Percentiles rank a stretch among this genome's conserved stretches.
phyloP scores from a whole-genome alignment of 2,329 filamentous ascomycete genomes.

The Aspergillus carbonarius region DNA sequence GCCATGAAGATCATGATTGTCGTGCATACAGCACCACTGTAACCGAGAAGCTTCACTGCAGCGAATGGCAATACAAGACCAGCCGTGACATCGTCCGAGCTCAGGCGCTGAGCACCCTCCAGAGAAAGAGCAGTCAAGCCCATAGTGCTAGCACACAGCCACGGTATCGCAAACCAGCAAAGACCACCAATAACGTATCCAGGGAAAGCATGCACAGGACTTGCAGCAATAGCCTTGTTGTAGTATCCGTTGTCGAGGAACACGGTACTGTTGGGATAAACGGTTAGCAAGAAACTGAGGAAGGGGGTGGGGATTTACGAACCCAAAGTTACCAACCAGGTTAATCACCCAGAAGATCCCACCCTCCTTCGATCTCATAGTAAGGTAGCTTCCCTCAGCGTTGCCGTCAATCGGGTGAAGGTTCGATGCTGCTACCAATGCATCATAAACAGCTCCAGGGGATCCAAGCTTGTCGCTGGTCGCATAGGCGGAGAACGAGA shows the following conservation, averaged over 20 bases:
- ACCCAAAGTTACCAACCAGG: slow-evolving; percentile 61
- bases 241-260: slow-evolving; percentile 87
- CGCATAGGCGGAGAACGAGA: slow-evolving; percentile 78
- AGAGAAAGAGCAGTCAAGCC: slow-evolving; percentile 78
- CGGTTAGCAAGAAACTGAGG: slow-evolving; percentile 5
- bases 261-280: slow-evolving; percentile 56
- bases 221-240: slow-evolving; percentile 89
- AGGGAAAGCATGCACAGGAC: slow-evolving; percentile 79
- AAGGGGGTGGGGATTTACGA: slow-evolving; percentile 1
- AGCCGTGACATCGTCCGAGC: slow-evolving; percentile 70
- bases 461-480: slow-evolving; percentile 71
- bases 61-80: slow-evolving; percentile 84
- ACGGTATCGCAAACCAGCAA: slow-evolving; percentile 90
- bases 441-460: slow-evolving; percentile 74
- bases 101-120: slow-evolving; percentile 73
- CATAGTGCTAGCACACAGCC: slow-evolving; percentile 85
- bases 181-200: slow-evolving; percentile 86
- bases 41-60: slow-evolving; percentile 77
- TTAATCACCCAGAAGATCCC: slow-evolving; percentile 92
- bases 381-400: slow-evolving; percentile 76
- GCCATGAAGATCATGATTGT: slow-evolving; percentile 87
- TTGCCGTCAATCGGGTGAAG: slow-evolving; percentile 78
- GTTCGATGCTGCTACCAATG: slow-evolving; percentile 66
- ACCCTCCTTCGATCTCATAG: slow-evolving; percentile 78
- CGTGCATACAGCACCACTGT: slow-evolving; percentile 74